These are phyloP conservation scores for Elaphomyces granulatus DNA, from an alignment of 495 filamentous ascomycete species.

Conservation along the genomic window DNA sequence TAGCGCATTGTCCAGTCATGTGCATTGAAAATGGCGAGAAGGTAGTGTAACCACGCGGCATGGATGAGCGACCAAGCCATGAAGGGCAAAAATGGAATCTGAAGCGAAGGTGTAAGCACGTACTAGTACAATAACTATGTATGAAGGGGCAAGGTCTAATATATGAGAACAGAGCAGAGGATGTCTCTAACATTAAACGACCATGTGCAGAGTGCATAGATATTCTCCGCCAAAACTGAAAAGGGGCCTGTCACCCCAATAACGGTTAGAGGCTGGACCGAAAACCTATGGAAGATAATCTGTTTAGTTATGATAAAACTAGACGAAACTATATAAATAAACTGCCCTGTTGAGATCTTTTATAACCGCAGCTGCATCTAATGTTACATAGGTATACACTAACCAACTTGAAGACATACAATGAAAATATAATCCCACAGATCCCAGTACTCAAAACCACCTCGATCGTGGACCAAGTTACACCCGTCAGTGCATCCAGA, in stretches of 20 bases:
- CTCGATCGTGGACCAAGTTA: constrained; percentile 56
- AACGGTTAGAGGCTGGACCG: constrained; percentile 57
- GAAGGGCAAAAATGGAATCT: constrained; percentile 54
- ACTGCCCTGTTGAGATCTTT: no score
- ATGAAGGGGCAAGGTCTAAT: no score
- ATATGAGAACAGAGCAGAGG: background rate
- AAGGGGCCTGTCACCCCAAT: constrained; percentile 62
- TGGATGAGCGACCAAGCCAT: constrained; percentile 67
- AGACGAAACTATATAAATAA: no score
- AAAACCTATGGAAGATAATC: constrained; percentile 36
- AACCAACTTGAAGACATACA: constrained; percentile 24
- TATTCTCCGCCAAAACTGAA: constrained; percentile 56
- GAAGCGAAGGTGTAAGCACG: no score
- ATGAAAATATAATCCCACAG: constrained; percentile 49
- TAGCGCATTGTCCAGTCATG: constrained; percentile 70
- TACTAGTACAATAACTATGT: no score
- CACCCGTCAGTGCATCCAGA: constrained; percentile 49
- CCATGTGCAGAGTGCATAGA: constrained; percentile 43
- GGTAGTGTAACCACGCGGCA: constrained; percentile 53
- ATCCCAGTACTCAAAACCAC: constrained; percentile 59
- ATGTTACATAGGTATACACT: background rate
- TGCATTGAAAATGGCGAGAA: constrained; percentile 57
- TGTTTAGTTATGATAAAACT: no score
- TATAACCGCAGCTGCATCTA: no score
- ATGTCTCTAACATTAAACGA: constrained; percentile 37